Conservation (phyloP, 768 basidiomycete genomes). For the Macrolepiota dolichaula region DNA sequence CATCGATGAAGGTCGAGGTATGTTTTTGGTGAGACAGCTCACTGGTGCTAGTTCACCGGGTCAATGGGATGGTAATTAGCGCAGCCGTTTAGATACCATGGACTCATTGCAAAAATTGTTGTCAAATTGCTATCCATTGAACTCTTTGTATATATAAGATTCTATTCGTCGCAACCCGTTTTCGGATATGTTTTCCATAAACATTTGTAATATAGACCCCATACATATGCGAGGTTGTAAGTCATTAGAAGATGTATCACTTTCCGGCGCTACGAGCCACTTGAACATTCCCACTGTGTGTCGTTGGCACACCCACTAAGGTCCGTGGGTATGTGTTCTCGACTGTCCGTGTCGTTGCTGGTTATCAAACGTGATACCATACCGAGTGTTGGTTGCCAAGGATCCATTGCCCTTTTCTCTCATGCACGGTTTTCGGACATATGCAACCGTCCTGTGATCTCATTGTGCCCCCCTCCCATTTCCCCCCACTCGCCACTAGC, state of each 20-base stretch:
- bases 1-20: slow-evolving; percentile 65
- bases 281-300: too few species aligned
- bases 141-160: neutral
- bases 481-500: neutral
- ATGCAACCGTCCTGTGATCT: neutral
- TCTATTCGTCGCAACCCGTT: too few species aligned
- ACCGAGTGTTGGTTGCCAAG: slow-evolving; percentile 12
- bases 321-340: slow-evolving; percentile 1
- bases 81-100: neutral
- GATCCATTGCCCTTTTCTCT: slow-evolving; percentile 1
- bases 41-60: slow-evolving; percentile 47
- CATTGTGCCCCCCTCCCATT: neutral
- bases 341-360: slow-evolving; percentile 5
- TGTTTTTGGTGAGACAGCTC: slow-evolving; percentile 78
- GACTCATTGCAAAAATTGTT: neutral
- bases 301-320: neutral
- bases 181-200: neutral
- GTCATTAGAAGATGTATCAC: neutral
- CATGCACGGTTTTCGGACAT: neutral
- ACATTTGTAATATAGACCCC: neutral
- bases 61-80: slow-evolving; percentile 9
- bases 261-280: too few species aligned
- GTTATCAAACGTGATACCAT: slow-evolving; percentile 1
- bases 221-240: neutral
- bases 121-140: neutral